Conservation (phyloP, 345 rosid genomes). For the Arabidopsis arenosa region DNA sequence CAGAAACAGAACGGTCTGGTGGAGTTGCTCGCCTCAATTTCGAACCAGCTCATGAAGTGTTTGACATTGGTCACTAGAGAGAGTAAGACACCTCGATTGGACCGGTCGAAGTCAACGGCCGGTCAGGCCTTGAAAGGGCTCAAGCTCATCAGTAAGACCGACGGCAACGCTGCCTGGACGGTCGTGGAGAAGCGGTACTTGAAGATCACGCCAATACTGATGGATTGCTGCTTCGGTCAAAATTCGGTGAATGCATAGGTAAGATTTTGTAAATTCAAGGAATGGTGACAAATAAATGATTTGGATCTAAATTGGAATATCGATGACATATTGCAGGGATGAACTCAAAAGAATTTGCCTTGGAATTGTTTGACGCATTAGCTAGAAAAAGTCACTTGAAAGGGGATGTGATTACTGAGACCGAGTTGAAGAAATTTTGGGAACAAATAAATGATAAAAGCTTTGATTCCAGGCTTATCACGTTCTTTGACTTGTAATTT, state of each 20-base stretch:
- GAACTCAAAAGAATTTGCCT: constrained; percentile 69
- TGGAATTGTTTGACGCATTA: constrained; percentile 65
- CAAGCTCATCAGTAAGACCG: constrained; percentile 64
- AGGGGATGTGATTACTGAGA: constrained; percentile 53
- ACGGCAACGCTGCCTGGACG: constrained; percentile 62
- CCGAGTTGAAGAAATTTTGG: constrained; percentile 60
- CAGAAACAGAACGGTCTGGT: constrained; percentile 48
- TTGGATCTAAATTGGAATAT: neutral
- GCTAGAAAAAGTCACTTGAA: constrained; percentile 53
- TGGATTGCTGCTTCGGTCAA: constrained; percentile 55
- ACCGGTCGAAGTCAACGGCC: constrained; percentile 58
- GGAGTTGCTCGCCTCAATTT: constrained; percentile 52
- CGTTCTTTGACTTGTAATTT: constrained; percentile 71
- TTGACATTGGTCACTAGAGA: constrained; percentile 47
- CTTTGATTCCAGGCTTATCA: constrained; percentile 71
- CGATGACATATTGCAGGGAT: constrained; percentile 53
- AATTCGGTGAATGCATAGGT: constrained; percentile 79
- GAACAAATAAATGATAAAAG: constrained; percentile 69
- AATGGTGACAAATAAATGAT: neutral
- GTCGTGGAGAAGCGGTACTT: constrained; percentile 62
- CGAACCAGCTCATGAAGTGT: constrained; percentile 55
- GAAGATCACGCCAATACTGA: constrained; percentile 54
- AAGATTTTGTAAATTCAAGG: neutral
- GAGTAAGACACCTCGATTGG: constrained; percentile 47
- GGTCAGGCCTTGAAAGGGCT: constrained; percentile 65